These are phyloP conservation scores for Nyssa sinensis DNA, from an alignment of 148 eudicot species.

Conservation along the genomic window DNA sequence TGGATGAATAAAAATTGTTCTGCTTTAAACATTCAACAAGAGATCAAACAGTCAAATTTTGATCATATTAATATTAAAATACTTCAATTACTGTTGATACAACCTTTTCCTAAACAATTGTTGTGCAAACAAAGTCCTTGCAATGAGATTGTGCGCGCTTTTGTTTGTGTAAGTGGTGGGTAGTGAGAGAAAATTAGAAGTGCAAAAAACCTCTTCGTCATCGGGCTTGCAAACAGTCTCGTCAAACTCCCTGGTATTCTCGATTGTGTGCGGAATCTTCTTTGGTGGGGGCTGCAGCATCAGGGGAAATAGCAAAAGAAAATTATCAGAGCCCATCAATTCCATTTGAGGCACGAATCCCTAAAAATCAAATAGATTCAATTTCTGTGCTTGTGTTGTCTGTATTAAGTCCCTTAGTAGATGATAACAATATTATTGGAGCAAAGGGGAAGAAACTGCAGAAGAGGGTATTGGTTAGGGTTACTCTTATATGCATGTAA, in stretches of 20 bases:
- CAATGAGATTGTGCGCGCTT: no score
- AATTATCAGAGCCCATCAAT: neutral
- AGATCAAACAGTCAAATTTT: no score
- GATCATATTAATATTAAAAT: no score
- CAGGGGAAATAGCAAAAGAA: neutral
- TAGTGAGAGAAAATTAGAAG: neutral
- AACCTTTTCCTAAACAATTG: neutral
- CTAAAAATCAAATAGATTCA: no score
- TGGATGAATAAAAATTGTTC: neutral
- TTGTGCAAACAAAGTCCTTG: neutral
- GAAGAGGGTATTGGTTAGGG: neutral
- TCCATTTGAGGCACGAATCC: neutral
- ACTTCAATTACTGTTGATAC: neutral
- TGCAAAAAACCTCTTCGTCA: slow-evolving; percentile 70
- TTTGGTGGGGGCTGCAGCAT: slow-evolving; percentile 62
- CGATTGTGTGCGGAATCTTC: slow-evolving; percentile 75
- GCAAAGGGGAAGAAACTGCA: no score
- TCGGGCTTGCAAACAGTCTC: slow-evolving; percentile 90
- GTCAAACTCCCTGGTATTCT: slow-evolving; percentile 80
- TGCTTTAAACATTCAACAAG: neutral
- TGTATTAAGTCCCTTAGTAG: no score
- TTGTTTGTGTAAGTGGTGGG: no score
- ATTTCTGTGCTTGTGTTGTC: no score
- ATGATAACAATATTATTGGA: no score
- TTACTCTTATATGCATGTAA: no score